A percentile compares a stretch with the other conserved stretches of the same genome.
These are phyloP conservation scores for Colletotrichum eremochloae DNA, from an alignment of 2,329 filamentous ascomycete genomes.

Conservation along the genomic window DNA sequence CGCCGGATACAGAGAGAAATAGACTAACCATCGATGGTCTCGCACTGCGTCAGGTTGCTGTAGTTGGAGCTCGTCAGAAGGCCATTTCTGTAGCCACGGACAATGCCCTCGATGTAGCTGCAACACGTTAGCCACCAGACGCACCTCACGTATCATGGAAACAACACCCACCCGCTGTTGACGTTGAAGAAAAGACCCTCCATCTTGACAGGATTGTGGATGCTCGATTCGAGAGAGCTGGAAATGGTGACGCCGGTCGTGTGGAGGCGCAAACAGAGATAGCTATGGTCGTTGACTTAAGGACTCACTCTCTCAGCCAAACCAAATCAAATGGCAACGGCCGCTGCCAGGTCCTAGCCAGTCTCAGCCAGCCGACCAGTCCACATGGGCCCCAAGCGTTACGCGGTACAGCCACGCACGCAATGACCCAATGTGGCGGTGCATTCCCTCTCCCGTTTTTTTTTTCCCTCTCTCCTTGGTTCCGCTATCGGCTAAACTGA, in stretches of 20 bases:
- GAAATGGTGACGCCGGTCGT: slow-evolving; percentile 34
- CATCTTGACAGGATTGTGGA: slow-evolving; percentile 64
- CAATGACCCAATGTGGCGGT: slow-evolving; percentile 16
- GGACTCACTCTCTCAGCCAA: slow-evolving; percentile 13
- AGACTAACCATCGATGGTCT: slow-evolving; percentile 89
- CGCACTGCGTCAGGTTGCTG: slow-evolving; percentile 96
- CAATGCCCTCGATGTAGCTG: slow-evolving; percentile 97
- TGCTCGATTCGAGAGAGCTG: slow-evolving; percentile 20
- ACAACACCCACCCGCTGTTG: slow-evolving; percentile 80
- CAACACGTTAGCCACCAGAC: slow-evolving; percentile 41
- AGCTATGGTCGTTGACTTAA: slow-evolving; percentile 37
- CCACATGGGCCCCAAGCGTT: slow-evolving; percentile 16
- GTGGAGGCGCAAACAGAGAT: slow-evolving; percentile 39
- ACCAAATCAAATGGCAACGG: slow-evolving; percentile 24
- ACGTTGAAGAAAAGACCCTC: slow-evolving; percentile 96
- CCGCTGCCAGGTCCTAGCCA: slow-evolving; percentile 37
- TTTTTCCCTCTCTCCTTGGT: background rate
- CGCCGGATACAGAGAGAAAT: slow-evolving; percentile 20
- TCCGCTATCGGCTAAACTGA: slow-evolving; percentile 26
- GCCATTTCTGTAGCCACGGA: slow-evolving; percentile 95
- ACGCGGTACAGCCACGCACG: slow-evolving; percentile 25
- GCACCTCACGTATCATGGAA: slow-evolving; percentile 25
- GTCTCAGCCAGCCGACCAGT: slow-evolving; percentile 26
- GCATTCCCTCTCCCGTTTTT: background rate
- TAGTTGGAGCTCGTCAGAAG: slow-evolving; percentile 93